Conservation (phyloP, 345 rosid genomes). For the Turritis glabra region DNA sequence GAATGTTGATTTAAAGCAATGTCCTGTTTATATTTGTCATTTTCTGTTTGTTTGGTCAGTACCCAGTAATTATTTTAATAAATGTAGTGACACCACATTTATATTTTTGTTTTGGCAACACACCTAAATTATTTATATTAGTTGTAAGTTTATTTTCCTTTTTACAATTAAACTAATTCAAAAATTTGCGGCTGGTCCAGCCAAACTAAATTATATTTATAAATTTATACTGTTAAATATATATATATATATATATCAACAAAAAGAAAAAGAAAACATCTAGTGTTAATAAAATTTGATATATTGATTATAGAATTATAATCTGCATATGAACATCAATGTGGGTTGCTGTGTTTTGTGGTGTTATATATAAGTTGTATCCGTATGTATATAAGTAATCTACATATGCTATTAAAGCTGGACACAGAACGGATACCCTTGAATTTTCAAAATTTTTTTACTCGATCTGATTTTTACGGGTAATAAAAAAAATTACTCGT, state of each 20-base stretch:
- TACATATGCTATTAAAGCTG: too few relatives aligned
- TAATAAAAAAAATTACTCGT: too few relatives aligned
- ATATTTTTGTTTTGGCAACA: background rate
- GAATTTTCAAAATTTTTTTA: too few relatives aligned
- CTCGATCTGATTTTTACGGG: too few relatives aligned
- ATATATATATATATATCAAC: too few relatives aligned
- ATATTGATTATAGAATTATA: background rate
- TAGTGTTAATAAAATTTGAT: background rate
- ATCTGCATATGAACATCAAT: background rate
- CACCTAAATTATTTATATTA: background rate
- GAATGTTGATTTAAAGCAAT: slow-evolving; percentile 19
- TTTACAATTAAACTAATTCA: background rate
- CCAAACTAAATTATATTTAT: too few relatives aligned
- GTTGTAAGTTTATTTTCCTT: background rate
- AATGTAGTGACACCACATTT: background rate
- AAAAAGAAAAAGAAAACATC: too few relatives aligned
- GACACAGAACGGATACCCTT: too few relatives aligned
- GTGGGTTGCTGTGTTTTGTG: background rate
- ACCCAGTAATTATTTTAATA: background rate
- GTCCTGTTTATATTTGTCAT: slow-evolving; percentile 24
- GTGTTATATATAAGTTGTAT: background rate
- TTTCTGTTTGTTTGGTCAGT: slow-evolving; percentile 25
- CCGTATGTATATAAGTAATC: background rate
- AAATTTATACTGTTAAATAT: too few relatives aligned
- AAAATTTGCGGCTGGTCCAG: background rate